Evolutionary conservation across 768 basidiomycete genomes (phyloP), one percentile per base, ranked within the genome.

Genomic region (Boletales sp.): DNA sequence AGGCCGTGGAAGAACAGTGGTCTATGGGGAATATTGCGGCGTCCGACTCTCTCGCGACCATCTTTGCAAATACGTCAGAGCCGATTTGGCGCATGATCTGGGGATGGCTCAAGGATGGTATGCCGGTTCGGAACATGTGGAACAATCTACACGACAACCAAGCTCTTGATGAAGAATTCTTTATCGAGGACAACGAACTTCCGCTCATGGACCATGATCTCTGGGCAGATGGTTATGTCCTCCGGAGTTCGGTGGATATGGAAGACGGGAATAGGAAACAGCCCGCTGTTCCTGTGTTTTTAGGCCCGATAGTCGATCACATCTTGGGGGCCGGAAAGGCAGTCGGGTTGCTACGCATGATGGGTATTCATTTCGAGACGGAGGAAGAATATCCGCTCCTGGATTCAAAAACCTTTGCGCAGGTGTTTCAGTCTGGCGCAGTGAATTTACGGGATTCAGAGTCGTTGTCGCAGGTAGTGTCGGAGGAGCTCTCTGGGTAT

Each of bases 71-170:
- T 43, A 80, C 78, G 10, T 79, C 79, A 0, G 87, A 86, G 60
- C 87, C 90, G 0, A 69, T 85, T 8, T 93, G 90, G 90, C 60
- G 57, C 7, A 86, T 86, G 82, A 72, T 86, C 3, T 79, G 81
- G 24, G 71, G 72, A 48, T 93, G 90, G 90, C 66, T 92, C 45
- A 76, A 72, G 41, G 76, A 85, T 56, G 90, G 90, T 1, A 87
- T 87, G 82, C 81, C 81, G 5, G 60, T 76, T 10, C 73, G 50
- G 65, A 71, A 40, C 48, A 69, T 50, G 58, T 72, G 49, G 64
- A 58, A 65, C 27, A 37, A 48, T 14, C 44, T 53, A 21, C 56
- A 64, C 14, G 53, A 56, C 15, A 50, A 41, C 34, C 58, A 40
- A 46, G 45, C 53, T 38, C 70, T 85, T 2, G 82, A 85, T 17